Evolutionary conservation across 495 filamentous ascomycete species (phyloP).

Genomic region (Talaromyces trachyspermus): DNA sequence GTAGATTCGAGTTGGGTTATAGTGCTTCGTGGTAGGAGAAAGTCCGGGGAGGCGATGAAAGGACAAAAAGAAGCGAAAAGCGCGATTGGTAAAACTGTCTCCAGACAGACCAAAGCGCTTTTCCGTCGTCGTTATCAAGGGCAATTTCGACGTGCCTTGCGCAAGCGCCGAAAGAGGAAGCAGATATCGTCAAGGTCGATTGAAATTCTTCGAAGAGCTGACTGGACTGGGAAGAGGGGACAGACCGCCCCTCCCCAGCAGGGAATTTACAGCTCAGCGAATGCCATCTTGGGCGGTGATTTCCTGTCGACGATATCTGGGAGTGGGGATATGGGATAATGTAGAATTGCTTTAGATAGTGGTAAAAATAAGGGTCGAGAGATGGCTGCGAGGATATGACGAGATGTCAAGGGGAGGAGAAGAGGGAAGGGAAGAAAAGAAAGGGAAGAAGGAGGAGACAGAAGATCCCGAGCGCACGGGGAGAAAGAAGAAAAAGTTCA

Average conservation of each 20-base stretch:
- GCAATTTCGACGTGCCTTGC: conserved; percentile 40
- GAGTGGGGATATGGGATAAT: conserved; percentile 21
- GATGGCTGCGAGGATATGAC: conserved; percentile 14
- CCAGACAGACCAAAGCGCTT: conserved; percentile 32
- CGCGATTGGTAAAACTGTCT: conserved; percentile 35
- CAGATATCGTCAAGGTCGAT: conserved; percentile 70
- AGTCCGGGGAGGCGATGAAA: too few species aligned
- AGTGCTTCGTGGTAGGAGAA: too few species aligned
- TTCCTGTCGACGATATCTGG: conserved; percentile 67
- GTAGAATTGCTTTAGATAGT: conserved; percentile 20
- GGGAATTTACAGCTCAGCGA: conserved; percentile 91
- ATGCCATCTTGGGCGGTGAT: conserved; percentile 71
- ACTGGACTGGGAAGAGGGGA: conserved; percentile 69
- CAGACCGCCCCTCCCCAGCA: conserved; percentile 66
- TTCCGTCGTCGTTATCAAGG: conserved; percentile 30
- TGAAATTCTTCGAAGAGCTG: conserved; percentile 72
- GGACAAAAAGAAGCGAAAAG: too few species aligned
- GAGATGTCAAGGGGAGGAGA: conserved; percentile 10
- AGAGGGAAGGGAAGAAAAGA: conserved; percentile 18
- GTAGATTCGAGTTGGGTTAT: too few species aligned
- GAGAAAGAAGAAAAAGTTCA: conserved; percentile 26
- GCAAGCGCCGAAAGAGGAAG: conserved; percentile 49
- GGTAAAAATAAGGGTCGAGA: conserved; percentile 25
- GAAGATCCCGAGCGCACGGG: conserved; percentile 21
- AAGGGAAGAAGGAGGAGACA: conserved; percentile 18